Evolutionary conservation across 768 basidiomycete species (phyloP).

Genomic region (Russula sp.): DNA sequence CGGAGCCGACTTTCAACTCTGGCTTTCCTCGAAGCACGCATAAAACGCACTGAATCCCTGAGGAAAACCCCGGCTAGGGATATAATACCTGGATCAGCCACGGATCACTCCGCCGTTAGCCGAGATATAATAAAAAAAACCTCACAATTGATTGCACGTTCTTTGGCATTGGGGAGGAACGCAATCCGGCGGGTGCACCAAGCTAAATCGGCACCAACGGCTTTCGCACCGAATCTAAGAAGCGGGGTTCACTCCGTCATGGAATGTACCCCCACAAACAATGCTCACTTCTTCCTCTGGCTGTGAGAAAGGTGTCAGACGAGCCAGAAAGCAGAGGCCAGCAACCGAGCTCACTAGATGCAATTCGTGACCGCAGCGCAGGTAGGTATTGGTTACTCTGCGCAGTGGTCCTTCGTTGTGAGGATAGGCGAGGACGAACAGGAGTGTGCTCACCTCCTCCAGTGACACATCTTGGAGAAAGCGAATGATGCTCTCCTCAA

Average conservation of each 20-base stretch:
- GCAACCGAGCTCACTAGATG: conserved; percentile 14
- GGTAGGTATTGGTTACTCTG: conserved; percentile 58
- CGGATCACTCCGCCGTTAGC: conserved; percentile 22
- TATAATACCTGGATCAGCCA: conserved; percentile 10
- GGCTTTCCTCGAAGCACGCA: conserved; percentile 4
- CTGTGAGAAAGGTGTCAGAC: conserved; percentile 12
- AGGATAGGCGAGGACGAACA: conserved; percentile 19
- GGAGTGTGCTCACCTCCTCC: conserved; percentile 53
- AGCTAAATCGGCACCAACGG: conserved; percentile 22
- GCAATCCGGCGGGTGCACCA: conserved; percentile 11
- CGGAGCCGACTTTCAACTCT: conserved; percentile 19
- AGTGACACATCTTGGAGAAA: conserved; percentile 53
- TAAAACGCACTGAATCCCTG: conserved; percentile 55
- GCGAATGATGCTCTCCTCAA: conserved; percentile 3
- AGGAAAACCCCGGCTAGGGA: conserved; percentile 59
- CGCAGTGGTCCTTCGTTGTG: conserved; percentile 22
- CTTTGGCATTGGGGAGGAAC: conserved; percentile 24
- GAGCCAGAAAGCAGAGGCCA: neutral
- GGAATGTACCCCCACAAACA: neutral
- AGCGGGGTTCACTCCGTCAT: neutral
- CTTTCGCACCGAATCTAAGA: conserved; percentile 19
- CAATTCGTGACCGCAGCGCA: conserved; percentile 20
- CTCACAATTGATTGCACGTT: conserved; percentile 25
- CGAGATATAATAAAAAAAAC: neutral
- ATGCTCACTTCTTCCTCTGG: conserved; percentile 19